Evolutionary conservation across 148 eudicot species (phyloP), one percentile per base, ranked within the genome.

Genomic region (Camellia sinensis): DNA sequence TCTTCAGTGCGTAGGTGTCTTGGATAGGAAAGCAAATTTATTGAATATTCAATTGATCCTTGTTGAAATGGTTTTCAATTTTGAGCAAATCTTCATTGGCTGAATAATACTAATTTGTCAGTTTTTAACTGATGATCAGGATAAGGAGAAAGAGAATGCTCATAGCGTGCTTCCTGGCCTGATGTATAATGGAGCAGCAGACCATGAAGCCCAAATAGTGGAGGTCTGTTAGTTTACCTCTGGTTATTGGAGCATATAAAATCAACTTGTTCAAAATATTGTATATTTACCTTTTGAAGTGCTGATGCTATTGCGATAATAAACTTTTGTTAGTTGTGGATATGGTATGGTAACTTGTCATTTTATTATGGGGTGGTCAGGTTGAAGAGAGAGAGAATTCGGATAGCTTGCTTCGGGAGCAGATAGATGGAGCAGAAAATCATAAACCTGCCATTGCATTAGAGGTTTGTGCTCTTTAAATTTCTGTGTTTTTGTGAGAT

Each of bases 81-180:
- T 48, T 48, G 52, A 48, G 52, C 7, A 48, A 48, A 48, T 48
- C 52, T 76, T 45, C 9, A 53, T 7, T 50, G 75, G 74, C 50
- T 78, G 76, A 65, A 75, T 61, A 21, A 67, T 61, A 13, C 65
- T 85, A 46, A 80, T 19, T 54, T 64, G 56, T 50, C 61, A 18
- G 2, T 46, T 65, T 40, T 44, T 8, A 54, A 19, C 41, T 71
- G 81, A 19, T 83, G 72, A 67, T 84, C 82, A 65, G 82, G 87
- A 76, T 73, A 86, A 84, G 65, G 88, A 84, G 83, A 79, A 63
- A 71, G 83, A 79, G 71, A 66, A 67, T 73, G 78, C 84, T 83
- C 66, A 61, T 54, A 70, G 74, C 71, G 41, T 79, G 67, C 77
- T 76, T 65, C 77, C 80, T 41, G 82, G 67, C 50, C 79, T 43